Base-by-base conservation (phyloP, 306 rosid species). In the Macrotyloma uniflorum region DNA sequence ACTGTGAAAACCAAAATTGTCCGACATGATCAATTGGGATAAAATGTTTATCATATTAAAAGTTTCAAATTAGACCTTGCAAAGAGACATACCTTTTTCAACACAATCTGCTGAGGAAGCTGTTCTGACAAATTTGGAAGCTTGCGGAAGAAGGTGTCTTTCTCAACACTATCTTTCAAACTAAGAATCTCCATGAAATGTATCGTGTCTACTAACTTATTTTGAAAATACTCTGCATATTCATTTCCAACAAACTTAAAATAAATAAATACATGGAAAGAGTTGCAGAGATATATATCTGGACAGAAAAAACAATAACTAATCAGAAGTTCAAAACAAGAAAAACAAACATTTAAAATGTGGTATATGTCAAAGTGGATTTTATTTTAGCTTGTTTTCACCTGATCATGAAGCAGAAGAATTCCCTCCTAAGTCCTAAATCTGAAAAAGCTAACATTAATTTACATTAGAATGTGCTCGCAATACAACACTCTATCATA, bases 171-270 rank as follows among this genome's bases (percentile, higher is more conserved):
- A 65, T 96, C 99, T 85, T 96, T 96, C 84, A 96, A 81, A 86
- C 90, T 96, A 46, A 96, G 93, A 88, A 96, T 91, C 83, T 96
- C 99, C 99, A 96, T 96, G 87, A 96, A 96, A 83, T 91, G 98
- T 77, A 96, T 96, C 36, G 99, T 93, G 83, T 91, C 99, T 72
- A 96, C 98, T 89, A 96, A 77, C 91, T 93, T 93, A 85, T 93
- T 93, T 85, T 96, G 99, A 84, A 96, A 96, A 93, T 93, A 96
- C 84, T 91, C 99, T 96, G 92, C 85, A 64, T 62, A 85, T 77
- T 78, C 82, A 86, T 78, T 79, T 54, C 67, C 42, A 4, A 59
- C 46, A 69, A 46, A 54, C 42, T 49, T 70, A 81, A 51, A 64
- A n/a, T n/a, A 51, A 64, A n/a, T n/a, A 83, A 67, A 65, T 63